Evolutionary conservation across 352 stramenopile species (phyloP).

Genomic region (Plasmopara viticola): DNA sequence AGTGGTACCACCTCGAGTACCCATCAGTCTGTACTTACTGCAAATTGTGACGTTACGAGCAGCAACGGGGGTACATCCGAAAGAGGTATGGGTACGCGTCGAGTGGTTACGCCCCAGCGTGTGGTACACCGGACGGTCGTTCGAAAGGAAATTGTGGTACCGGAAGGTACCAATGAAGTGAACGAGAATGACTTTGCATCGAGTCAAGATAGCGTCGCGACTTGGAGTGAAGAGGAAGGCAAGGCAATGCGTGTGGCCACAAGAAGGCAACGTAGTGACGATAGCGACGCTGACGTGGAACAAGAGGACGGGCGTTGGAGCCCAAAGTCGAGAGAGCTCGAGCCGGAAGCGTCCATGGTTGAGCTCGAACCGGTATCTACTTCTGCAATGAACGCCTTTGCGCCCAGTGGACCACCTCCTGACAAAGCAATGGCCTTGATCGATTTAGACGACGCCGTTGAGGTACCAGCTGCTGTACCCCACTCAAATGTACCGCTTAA

Average conservation of each 20-base stretch:
- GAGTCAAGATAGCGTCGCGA: constrained; percentile 1
- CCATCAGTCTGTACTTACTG: too few relatives aligned
- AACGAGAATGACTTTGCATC: constrained; percentile 9
- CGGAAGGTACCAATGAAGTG: constrained; percentile 8
- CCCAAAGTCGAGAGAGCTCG: not conserved
- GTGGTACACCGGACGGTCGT: constrained; percentile 20
- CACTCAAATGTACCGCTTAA: too few relatives aligned
- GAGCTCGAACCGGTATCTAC: constrained; percentile 7
- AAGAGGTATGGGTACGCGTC: constrained; percentile 19
- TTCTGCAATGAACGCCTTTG: too few relatives aligned
- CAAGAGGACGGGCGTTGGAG: not conserved
- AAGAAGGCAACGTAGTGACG: too few relatives aligned
- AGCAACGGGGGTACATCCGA: not conserved
- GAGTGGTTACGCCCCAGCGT: constrained; percentile 23
- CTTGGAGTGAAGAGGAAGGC: constrained; percentile 13
- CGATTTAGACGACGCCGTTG: not conserved
- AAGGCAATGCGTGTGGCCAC: not conserved
- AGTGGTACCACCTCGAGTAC: too few relatives aligned
- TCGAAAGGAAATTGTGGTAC: constrained; percentile 10
- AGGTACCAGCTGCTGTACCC: too few relatives aligned
- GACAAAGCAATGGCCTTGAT: not conserved
- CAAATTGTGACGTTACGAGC: too few relatives aligned
- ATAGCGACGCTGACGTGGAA: too few relatives aligned
- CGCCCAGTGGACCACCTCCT: not conserved
- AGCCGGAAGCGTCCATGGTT: not conserved